A percentile compares a stretch with the other conserved stretches of the same genome.
Evolutionary conservation across 1,139 yeast species (phyloP).

Genomic region (Protomyces inundatus): DNA sequence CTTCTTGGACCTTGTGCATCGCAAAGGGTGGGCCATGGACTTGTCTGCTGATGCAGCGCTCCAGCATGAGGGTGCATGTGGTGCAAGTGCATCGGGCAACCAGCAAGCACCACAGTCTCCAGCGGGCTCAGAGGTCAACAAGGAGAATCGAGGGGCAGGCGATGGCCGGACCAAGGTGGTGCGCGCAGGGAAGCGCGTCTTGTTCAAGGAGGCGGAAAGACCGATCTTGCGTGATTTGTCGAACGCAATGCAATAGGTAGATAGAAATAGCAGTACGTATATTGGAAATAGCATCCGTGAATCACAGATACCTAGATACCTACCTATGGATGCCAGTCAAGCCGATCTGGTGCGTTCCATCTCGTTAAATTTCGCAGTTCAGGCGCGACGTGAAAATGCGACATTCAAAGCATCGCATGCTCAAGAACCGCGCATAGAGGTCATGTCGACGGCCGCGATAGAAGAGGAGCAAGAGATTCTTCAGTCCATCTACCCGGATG

Average conservation of each 20-base stretch:
- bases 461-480: conserved; percentile 28
- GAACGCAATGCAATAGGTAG: conserved; percentile 4
- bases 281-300: not conserved
- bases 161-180: conserved; percentile 1
- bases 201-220: not conserved
- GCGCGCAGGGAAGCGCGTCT: conserved; percentile 6
- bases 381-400: not conserved
- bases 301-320: not conserved
- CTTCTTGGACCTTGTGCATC: conserved; percentile 57
- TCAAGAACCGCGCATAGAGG: not conserved
- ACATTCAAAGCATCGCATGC: no score
- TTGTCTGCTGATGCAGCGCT: conserved; percentile 43
- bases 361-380: not conserved
- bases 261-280: not conserved
- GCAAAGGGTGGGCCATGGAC: conserved; percentile 60
- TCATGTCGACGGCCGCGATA: conserved; percentile 16
- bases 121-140: not conserved
- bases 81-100: no score
- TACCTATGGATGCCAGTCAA: not conserved
- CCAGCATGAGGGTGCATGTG: conserved; percentile 4
- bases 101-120: no score
- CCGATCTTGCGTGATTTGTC: conserved; percentile 17
- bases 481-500: conserved; percentile 28
- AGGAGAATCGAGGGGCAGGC: not conserved
- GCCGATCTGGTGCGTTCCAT: not conserved